Evolutionary conservation across 2,329 filamentous ascomycete species (phyloP).

Genomic region (Diaporthe sp.): DNA sequence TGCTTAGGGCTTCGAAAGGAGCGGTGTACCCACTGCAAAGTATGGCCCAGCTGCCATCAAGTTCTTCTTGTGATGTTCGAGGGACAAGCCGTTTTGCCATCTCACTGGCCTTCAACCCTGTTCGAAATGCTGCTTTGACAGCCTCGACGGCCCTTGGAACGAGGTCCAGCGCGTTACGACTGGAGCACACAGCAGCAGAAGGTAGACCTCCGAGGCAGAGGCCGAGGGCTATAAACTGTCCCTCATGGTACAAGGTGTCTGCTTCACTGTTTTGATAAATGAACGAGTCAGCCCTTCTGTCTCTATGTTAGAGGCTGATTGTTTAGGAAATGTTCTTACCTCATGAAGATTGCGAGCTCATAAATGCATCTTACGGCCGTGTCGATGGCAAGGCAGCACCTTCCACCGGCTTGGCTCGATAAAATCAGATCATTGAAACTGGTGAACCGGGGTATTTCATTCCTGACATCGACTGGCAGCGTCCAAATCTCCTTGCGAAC

Average conservation of each 20-base stretch:
- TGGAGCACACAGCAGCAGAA: slow-evolving; percentile 4
- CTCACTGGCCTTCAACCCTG: neutral
- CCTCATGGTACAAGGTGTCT: neutral
- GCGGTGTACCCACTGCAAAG: neutral
- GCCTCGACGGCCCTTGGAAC: neutral
- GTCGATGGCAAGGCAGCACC: slow-evolving; percentile 30
- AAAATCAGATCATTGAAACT: slow-evolving; percentile 40
- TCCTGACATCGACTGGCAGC: slow-evolving; percentile 38
- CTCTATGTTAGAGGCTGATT: neutral
- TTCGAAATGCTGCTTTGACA: neutral
- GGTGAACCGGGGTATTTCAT: slow-evolving; percentile 41
- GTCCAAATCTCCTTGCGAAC: slow-evolving; percentile 27
- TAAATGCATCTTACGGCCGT: slow-evolving; percentile 5
- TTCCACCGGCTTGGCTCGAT: slow-evolving; percentile 39
- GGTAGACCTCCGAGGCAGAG: neutral
- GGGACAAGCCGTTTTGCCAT: neutral
- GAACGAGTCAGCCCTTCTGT: neutral
- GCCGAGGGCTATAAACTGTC: slow-evolving; percentile 11
- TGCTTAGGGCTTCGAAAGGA: neutral
- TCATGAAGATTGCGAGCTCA: slow-evolving; percentile 4
- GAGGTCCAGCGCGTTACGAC: neutral
- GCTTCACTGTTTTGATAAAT: neutral
- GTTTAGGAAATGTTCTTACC: neutral
- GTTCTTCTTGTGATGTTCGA: neutral
- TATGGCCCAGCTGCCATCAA: slow-evolving; percentile 21